A percentile compares a stretch with the other conserved stretches of the same genome.
phyloP scores from a whole-genome alignment of 2,329 filamentous ascomycete genomes.

The Cyphellophora europaea region DNA sequence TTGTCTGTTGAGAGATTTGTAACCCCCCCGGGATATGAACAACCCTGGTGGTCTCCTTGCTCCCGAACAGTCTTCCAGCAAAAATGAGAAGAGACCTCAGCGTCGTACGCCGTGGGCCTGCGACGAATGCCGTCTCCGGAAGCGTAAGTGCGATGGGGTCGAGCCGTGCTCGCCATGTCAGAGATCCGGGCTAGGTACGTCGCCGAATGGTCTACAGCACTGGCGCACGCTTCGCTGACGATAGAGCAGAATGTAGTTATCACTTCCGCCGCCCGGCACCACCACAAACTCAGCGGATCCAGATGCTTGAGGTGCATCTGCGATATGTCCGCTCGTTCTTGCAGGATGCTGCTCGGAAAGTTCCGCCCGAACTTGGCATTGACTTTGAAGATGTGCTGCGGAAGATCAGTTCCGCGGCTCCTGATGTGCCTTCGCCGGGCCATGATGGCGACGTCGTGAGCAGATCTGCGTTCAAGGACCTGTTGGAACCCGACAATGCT shows the following conservation, averaged over 20 bases:
- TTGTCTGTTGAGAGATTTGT: too few species aligned
- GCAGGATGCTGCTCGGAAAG: background rate
- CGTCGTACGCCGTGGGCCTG: background rate
- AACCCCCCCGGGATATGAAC: background rate
- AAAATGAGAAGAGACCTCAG: constrained; percentile 1
- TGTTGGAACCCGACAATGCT: too few species aligned
- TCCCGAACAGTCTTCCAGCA: background rate
- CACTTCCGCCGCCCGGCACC: background rate
- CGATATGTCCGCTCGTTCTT: background rate
- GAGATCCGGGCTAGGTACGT: background rate
- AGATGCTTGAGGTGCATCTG: background rate
- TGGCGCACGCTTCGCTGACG: background rate
- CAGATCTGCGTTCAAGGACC: too few species aligned
- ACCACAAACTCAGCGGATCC: background rate
- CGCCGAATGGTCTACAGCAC: too few species aligned
- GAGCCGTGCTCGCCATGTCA: background rate
- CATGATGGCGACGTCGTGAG: too few species aligned
- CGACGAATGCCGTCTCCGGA: background rate
- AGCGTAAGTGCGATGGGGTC: background rate
- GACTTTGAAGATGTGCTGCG: background rate
- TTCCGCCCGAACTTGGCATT: background rate
- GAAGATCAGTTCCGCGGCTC: background rate
- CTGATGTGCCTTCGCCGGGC: too few species aligned
- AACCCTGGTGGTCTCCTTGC: background rate
- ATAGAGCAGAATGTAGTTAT: background rate